These are phyloP conservation scores for Penicillium occitanis DNA, from an alignment of 2,329 filamentous ascomycete genomes.

Conservation along the genomic window DNA sequence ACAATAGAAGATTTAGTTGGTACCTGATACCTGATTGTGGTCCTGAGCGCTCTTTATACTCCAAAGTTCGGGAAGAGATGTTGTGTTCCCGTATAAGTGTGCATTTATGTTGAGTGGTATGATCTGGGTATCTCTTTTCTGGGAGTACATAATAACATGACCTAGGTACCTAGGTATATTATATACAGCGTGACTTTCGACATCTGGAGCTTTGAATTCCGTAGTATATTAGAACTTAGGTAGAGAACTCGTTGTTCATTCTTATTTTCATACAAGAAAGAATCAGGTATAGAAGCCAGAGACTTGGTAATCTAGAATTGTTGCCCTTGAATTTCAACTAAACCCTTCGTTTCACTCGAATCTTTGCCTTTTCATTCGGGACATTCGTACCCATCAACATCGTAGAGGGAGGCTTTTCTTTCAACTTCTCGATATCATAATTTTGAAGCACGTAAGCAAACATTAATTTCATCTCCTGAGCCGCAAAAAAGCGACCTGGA, in stretches of 20 bases:
- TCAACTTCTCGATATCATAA: conserved; percentile 27
- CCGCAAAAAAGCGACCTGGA: conserved; percentile 33
- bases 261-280: neutral
- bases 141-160: no score
- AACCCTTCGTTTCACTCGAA: neutral
- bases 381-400: conserved; percentile 10
- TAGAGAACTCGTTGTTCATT: no score
- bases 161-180: no score
- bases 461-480: conserved; percentile 28
- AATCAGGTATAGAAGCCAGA: no score
- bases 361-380: conserved; percentile 3
- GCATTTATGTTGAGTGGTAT: neutral
- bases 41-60: neutral
- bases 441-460: conserved; percentile 32
- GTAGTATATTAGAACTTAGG: neutral
- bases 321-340: neutral
- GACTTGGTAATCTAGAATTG: no score
- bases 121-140: no score
- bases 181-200: no score
- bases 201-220: neutral
- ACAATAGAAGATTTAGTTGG: neutral
- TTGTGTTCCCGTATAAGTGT: neutral
- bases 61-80: neutral
- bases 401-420: neutral
- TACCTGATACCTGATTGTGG: neutral